phyloP scores from a whole-genome alignment of 2,329 filamentous ascomycete species.

The Penicillium decumbens region DNA sequence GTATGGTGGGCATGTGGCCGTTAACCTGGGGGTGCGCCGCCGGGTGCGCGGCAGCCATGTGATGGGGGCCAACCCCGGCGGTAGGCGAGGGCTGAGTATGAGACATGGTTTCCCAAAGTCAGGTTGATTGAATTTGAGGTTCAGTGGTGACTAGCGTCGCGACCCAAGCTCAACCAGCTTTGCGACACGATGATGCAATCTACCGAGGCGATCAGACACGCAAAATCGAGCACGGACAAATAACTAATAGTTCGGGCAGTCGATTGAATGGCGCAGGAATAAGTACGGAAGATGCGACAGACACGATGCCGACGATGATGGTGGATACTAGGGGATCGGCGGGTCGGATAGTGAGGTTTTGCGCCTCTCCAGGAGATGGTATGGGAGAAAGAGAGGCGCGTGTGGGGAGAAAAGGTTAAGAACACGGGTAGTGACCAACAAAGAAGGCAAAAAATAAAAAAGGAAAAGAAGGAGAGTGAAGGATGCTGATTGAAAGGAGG shows the following conservation, averaged over 20 bases:
- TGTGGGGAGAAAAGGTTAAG: conserved; percentile 7
- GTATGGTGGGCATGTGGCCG: conserved; percentile 57
- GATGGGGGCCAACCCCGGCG: conserved; percentile 64
- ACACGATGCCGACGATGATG: conserved; percentile 1
- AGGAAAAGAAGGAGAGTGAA: conserved; percentile 4
- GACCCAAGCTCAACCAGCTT: conserved; percentile 10
- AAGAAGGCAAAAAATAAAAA: background rate
- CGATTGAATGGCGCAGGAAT: background rate
- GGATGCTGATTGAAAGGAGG: background rate
- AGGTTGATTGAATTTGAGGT: conserved; percentile 7
- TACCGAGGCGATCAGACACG: conserved; percentile 3
- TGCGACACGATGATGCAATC: conserved; percentile 35
- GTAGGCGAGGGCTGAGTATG: conserved; percentile 78
- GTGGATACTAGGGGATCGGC: background rate
- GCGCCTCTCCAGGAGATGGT: conserved; percentile 1
- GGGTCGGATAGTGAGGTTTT: background rate
- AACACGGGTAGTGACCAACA: conserved; percentile 1
- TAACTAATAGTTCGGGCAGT: background rate
- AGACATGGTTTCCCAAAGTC: conserved; percentile 52
- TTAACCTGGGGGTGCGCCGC: conserved; percentile 33
- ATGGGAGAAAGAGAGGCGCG: conserved; percentile 6
- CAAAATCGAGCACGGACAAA: background rate
- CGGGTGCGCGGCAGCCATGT: conserved; percentile 37
- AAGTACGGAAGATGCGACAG: background rate
- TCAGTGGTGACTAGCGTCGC: conserved; percentile 19